phyloP scores from a whole-genome alignment of 768 basidiomycete species.

The Boletus vinaceobasis region DNA sequence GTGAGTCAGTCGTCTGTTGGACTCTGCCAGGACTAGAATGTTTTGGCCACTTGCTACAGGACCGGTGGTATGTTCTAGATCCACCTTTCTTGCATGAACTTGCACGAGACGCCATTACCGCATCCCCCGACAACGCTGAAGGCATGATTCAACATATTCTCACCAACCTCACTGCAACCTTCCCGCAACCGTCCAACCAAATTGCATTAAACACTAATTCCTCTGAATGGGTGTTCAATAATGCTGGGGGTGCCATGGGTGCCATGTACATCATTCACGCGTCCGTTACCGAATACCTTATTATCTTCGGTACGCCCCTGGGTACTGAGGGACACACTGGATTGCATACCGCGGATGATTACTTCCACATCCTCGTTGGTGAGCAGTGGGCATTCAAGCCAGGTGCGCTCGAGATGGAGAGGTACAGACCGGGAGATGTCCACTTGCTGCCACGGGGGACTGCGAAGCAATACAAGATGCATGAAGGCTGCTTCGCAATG shows the following conservation, averaged over 20 bases:
- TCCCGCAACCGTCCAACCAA: conserved; percentile 52
- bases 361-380: conserved; percentile 92
- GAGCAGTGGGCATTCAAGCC: conserved; percentile 93
- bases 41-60: conserved; percentile 37
- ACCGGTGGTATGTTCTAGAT: conserved; percentile 86
- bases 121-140: conserved; percentile 58
- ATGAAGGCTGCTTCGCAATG: conserved; percentile 90
- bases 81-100: conserved; percentile 69
- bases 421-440: conserved; percentile 79
- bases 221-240: conserved; percentile 92
- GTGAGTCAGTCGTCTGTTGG: conserved; percentile 31
- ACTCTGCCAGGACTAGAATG: background rate
- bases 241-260: conserved; percentile 97
- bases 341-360: conserved; percentile 94
- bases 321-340: conserved; percentile 97
- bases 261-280: conserved; percentile 98
- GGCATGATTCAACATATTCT: conserved; percentile 83
- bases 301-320: conserved; percentile 92
- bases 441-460: conserved; percentile 80
- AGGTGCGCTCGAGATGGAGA: conserved; percentile 80
- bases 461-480: conserved; percentile 98
- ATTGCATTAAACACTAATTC: conserved; percentile 55
- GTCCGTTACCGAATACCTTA: conserved; percentile 93
- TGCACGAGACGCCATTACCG: conserved; percentile 67
- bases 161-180: conserved; percentile 68